Base-by-base conservation (phyloP, 1,284 basidiomycete genomes). In the Leucoagaricus sp. region DNA sequence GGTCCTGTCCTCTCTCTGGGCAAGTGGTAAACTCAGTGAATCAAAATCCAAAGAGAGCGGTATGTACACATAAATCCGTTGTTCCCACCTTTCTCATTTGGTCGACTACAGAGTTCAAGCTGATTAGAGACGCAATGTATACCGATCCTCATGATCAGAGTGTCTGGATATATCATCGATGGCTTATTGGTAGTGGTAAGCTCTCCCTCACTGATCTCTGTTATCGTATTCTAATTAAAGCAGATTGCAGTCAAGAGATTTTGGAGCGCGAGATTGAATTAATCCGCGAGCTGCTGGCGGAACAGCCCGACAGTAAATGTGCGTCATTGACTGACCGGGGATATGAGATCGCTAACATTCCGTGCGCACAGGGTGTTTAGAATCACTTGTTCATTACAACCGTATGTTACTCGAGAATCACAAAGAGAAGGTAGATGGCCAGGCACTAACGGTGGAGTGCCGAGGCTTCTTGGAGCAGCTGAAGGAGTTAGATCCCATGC, bases 141-240 rank as follows among this genome's bases (percentile, higher is more conserved):
- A 98, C 96, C 0, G 96, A 98, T 69, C 97, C 97, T 1, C 84
- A 86, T 48, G 97, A 99, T 71, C 95, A 98, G 71, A 95, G 93
- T 59, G 94, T 94, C 0, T 99, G 97, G 97, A 86, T 98, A 55
- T 99, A 99, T 70, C 97, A 99, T 67, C 85, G 94, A 15, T 99
- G 96, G 96, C 81, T 99, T 0, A 81, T 98, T 49, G 93, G 92
- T 23, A 69, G 80, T 57, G 86, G 93, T 89, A 64, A 61, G 77
- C 63, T 8, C 26, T 21, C 3, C 21, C 15, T 12, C 28, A 6
- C 45, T 49, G 33, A 28, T 50, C 25, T 19, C 7, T 9, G n/a
- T 13, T 55, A 10, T 7, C 40, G 28, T 4, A 13, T 28, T 29
- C 28, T 40, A 3, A 49, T 26, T 48, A 52, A 17, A 53, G 60